Percentiles rank a stretch among this genome's conserved stretches.
These are phyloP conservation scores for Aspergillus uvarum DNA, from an alignment of 2,329 filamentous ascomycete species.

Conservation along the genomic window DNA sequence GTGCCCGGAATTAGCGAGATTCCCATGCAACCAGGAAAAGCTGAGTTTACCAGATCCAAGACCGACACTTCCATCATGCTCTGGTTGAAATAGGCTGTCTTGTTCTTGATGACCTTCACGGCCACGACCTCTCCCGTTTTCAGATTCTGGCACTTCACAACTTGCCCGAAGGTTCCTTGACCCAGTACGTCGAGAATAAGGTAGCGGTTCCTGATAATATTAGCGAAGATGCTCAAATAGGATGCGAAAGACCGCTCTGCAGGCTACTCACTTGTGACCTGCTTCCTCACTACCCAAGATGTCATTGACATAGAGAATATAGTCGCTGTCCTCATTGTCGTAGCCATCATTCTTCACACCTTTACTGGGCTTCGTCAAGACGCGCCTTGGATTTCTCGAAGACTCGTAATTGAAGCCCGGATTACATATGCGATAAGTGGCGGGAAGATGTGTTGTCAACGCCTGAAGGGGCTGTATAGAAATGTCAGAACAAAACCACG, in stretches of 20 bases:
- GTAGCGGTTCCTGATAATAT: constrained; percentile 72
- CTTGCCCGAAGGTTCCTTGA: constrained; percentile 96
- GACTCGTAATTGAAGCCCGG: constrained; percentile 98
- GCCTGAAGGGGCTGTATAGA: constrained; percentile 79
- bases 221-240: not conserved
- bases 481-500: constrained; percentile 18
- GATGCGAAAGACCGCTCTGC: too few relatives aligned
- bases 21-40: constrained; percentile 1
- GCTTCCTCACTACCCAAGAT: constrained; percentile 97
- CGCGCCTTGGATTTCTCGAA: constrained; percentile 89
- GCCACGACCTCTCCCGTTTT: constrained; percentile 98
- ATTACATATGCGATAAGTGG: constrained; percentile 98
- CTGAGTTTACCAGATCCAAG: constrained; percentile 73
- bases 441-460: constrained; percentile 85
- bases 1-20: constrained; percentile 22
- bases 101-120: constrained; percentile 98
- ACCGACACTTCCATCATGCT: constrained; percentile 99
- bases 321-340: constrained; percentile 98
- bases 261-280: constrained; percentile 78
- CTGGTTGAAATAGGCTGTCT: constrained; percentile 98
- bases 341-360: constrained; percentile 98
- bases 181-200: constrained; percentile 95
- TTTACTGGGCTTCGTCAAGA: constrained; percentile 97
- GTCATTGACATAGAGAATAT: constrained; percentile 98
- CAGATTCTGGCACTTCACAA: constrained; percentile 97